Conservation (phyloP, 495 filamentous ascomycete genomes). For the Recurvomyces mirabilis region DNA sequence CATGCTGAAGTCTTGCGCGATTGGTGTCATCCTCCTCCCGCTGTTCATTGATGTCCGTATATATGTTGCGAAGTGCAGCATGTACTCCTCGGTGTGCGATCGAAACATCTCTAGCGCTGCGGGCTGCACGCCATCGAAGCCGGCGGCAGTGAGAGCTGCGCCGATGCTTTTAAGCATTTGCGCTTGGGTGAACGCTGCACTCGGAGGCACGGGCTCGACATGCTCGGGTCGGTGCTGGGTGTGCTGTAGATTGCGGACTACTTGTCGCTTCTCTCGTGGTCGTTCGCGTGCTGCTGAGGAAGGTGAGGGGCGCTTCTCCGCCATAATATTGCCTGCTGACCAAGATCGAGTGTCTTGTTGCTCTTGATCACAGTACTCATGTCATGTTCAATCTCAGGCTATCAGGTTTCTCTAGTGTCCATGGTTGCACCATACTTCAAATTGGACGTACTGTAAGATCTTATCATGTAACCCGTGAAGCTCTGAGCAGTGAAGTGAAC, state of each 20-base stretch:
- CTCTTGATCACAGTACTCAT: not conserved
- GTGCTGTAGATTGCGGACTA: slow-evolving; percentile 4
- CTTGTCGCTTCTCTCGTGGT: slow-evolving; percentile 3
- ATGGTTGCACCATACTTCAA: too few species aligned
- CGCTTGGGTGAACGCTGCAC: slow-evolving; percentile 23
- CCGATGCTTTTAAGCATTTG: slow-evolving; percentile 49
- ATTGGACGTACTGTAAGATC: too few species aligned
- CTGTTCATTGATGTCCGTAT: slow-evolving; percentile 52
- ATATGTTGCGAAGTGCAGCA: slow-evolving; percentile 43
- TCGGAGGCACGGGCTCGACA: slow-evolving; percentile 19
- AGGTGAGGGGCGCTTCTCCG: slow-evolving; percentile 9
- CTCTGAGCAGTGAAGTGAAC: too few species aligned
- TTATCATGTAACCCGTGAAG: too few species aligned
- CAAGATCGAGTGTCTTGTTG: not conserved
- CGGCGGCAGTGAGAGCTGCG: slow-evolving; percentile 40
- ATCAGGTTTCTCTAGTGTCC: too few species aligned
- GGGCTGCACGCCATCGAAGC: slow-evolving; percentile 48
- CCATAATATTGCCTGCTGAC: not conserved
- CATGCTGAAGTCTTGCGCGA: slow-evolving; percentile 58
- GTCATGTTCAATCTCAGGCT: too few species aligned
- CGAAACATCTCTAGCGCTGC: slow-evolving; percentile 49
- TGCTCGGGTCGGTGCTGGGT: slow-evolving; percentile 9
- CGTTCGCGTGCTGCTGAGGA: not conserved
- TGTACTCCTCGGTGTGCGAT: slow-evolving; percentile 51
- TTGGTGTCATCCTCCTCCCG: slow-evolving; percentile 48